phyloP scores from a whole-genome alignment of 371 early-diverging fungal species.

The Haplosporangium sp. region DNA sequence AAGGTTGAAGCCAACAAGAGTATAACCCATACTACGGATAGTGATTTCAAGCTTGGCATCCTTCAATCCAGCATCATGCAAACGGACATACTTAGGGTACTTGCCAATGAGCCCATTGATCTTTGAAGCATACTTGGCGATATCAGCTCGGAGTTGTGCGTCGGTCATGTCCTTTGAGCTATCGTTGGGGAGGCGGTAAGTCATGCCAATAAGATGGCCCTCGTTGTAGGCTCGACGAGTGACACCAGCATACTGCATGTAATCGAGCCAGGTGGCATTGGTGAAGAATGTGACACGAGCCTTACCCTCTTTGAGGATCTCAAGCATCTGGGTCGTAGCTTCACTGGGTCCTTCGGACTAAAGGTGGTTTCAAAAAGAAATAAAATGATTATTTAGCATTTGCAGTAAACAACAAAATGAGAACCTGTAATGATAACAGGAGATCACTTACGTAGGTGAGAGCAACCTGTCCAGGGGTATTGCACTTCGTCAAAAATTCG shows the following conservation, averaged over 20 bases:
- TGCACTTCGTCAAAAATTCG: slow-evolving; percentile 58
- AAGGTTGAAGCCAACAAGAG: slow-evolving; percentile 66
- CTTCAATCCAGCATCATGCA: slow-evolving; percentile 63
- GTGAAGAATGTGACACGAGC: slow-evolving; percentile 71
- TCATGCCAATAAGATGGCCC: slow-evolving; percentile 72
- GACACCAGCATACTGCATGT: slow-evolving; percentile 65
- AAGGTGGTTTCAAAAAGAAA: slow-evolving; percentile 15
- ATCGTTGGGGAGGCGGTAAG: slow-evolving; percentile 67
- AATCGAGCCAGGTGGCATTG: slow-evolving; percentile 67
- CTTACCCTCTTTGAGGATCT: slow-evolving; percentile 62
- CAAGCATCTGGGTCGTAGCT: slow-evolving; percentile 66
- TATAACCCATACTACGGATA: slow-evolving; percentile 64
- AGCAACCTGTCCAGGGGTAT: slow-evolving; percentile 64
- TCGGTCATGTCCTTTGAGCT: slow-evolving; percentile 60
- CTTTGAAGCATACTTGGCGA: slow-evolving; percentile 61
- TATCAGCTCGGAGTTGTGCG: slow-evolving; percentile 59
- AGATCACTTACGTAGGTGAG: slow-evolving; percentile 62
- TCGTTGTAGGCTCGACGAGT: slow-evolving; percentile 64
- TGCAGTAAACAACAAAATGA: neutral
- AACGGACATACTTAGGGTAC: slow-evolving; percentile 68
- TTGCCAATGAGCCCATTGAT: slow-evolving; percentile 63
- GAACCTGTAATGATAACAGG: neutral
- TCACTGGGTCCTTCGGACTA: slow-evolving; percentile 75
- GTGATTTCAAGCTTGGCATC: slow-evolving; percentile 62
- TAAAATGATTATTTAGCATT: slow-evolving; percentile 28